A percentile compares a stretch with the other conserved stretches of the same genome.
These are phyloP conservation scores for Leptosphaerulina australis DNA, from an alignment of 2,329 filamentous ascomycete genomes.

Conservation along the genomic window DNA sequence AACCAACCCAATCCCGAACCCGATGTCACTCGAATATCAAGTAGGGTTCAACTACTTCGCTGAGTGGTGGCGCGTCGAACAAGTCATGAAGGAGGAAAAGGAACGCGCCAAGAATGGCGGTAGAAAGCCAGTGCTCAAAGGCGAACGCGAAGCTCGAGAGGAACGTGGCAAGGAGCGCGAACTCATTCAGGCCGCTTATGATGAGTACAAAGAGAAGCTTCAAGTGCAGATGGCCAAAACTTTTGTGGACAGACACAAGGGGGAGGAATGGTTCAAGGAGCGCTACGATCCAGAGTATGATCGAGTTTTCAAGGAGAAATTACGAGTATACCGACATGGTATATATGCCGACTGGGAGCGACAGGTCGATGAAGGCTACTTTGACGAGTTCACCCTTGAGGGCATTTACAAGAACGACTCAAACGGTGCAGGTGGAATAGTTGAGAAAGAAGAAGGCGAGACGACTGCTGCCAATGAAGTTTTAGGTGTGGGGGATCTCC, in stretches of 20 bases:
- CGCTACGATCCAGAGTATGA: conserved; percentile 86
- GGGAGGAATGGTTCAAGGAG: conserved; percentile 97
- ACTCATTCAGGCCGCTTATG: conserved; percentile 74
- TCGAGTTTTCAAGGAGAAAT: conserved; percentile 72
- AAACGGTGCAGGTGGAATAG: conserved; percentile 80
- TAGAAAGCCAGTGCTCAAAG: conserved; percentile 68
- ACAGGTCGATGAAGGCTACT: conserved; percentile 81
- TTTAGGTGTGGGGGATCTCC: conserved; percentile 86
- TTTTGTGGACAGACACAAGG: conserved; percentile 91
- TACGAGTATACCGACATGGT: conserved; percentile 79
- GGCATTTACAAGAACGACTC: conserved; percentile 92
- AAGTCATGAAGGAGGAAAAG: conserved; percentile 81
- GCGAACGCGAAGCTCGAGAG: conserved; percentile 69
- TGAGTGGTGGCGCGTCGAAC: conserved; percentile 84
- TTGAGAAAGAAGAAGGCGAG: conserved; percentile 96
- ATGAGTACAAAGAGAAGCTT: conserved; percentile 68
- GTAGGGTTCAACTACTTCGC: conserved; percentile 86
- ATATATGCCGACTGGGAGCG: conserved; percentile 87
- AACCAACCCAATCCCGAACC: conserved; percentile 73
- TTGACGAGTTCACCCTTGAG: conserved; percentile 94
- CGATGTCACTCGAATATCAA: conserved; percentile 74
- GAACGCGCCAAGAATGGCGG: conserved; percentile 73
- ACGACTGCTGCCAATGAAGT: conserved; percentile 90
- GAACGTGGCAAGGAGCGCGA: conserved; percentile 80
- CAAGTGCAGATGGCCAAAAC: conserved; percentile 78